Base-by-base conservation (phyloP, 805 yeast species). In the Barnettozyma wickerhamii region DNA sequence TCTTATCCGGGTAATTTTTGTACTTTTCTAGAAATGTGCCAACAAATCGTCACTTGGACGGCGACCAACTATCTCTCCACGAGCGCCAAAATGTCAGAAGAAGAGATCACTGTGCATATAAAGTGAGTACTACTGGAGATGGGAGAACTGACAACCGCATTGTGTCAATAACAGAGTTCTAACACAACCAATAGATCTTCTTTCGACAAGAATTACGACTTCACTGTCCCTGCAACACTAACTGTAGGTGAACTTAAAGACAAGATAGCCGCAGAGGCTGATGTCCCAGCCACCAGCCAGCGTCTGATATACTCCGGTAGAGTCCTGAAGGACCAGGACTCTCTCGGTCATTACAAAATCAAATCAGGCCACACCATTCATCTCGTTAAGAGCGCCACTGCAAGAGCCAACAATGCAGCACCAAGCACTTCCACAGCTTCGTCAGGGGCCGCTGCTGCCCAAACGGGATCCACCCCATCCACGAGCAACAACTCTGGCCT, bases 241-340 rank as follows among this genome's bases (percentile, higher is more conserved):
- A 78, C 90, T 2, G 79, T 91, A 26, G 65, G 69, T 18, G 84
- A 81, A 46, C 71, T 91, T 50, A 91, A 91, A 63, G 72, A 71
- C 28, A 68, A 68, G 49, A 70, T 91, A 38, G 80, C 80, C 19
- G 66, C 69, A 17, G 74, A 70, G 44, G 64, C 89, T 6, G 81
- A 77, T 18, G 70, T 89, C 33, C 82, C 95, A 5, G 79, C 77
- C 1, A 83, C 73, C n/a, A 76, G 83, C 46, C 98, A 90, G 65
- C 74, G 98, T 44, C 72, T 91, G 58, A 90, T 91, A 56, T 91
- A 85, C 66, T 85, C 96, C 3, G 99, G 99, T 30, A 83, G 91
- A 51, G 95, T 93, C 26, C 74, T 91, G 57, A 90, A 90, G 62
- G 96, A 91, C 56, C 70, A 68, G 28, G 93, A 90, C 51, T 74